Evolutionary conservation across 177 flowering plant species (phyloP).

Genomic region (Vitis hybrid): DNA sequence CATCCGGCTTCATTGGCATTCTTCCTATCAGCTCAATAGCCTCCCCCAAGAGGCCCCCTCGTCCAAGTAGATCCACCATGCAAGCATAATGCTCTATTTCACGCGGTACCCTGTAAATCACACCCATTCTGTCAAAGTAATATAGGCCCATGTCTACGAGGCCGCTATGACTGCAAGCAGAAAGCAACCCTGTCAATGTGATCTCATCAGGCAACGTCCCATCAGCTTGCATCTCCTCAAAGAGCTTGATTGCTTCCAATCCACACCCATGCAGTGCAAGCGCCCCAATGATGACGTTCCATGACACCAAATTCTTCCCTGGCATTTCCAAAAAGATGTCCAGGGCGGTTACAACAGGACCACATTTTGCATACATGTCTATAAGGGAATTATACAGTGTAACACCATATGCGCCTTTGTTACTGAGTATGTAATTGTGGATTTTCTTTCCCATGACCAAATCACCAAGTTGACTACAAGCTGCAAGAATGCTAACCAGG

Average conservation of each 20-base stretch:
- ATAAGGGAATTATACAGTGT: slow-evolving; percentile 33
- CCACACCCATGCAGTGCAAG: slow-evolving; percentile 42
- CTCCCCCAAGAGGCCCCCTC: slow-evolving; percentile 43
- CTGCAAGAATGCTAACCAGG: slow-evolving; percentile 37
- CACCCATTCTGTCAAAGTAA: slow-evolving; percentile 34
- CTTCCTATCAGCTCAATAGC: slow-evolving; percentile 38
- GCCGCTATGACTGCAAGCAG: slow-evolving; percentile 49
- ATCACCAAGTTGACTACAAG: slow-evolving; percentile 54
- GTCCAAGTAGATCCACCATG: slow-evolving; percentile 48
- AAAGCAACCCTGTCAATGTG: slow-evolving; percentile 47
- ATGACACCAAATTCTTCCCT: slow-evolving; percentile 37
- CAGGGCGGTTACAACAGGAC: slow-evolving; percentile 20
- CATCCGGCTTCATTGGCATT: slow-evolving; percentile 60
- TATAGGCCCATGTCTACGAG: slow-evolving; percentile 28
- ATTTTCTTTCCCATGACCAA: slow-evolving; percentile 37
- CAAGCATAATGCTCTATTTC: slow-evolving; percentile 50
- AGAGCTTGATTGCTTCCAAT: slow-evolving; percentile 30
- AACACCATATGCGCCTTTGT: slow-evolving; percentile 12
- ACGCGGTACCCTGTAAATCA: slow-evolving; percentile 18
- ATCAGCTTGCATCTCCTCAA: slow-evolving; percentile 27
- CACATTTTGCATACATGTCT: slow-evolving; percentile 52
- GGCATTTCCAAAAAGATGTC: slow-evolving; percentile 30
- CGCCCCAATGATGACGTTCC: slow-evolving; percentile 44
- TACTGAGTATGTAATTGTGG: slow-evolving; percentile 19
- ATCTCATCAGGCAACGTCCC: slow-evolving; percentile 36